Conservation (phyloP, 2,329 filamentous ascomycete genomes). For the Cercospora sesami region DNA sequence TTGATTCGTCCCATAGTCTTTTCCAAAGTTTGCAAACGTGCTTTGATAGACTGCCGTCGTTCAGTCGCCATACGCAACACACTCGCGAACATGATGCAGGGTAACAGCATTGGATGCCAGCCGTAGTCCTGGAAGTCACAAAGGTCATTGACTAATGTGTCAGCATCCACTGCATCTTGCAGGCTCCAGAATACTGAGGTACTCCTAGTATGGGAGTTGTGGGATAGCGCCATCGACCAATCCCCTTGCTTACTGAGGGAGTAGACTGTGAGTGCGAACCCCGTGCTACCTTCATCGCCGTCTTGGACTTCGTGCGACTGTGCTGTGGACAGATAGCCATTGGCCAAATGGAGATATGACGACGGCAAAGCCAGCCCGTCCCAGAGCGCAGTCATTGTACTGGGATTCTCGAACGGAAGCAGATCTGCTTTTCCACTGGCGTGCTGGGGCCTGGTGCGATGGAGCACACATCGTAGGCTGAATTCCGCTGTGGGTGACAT, state of each 20-base stretch:
- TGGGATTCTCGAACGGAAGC: constrained; percentile 19
- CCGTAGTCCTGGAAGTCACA: constrained; percentile 12
- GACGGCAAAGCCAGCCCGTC: constrained; percentile 19
- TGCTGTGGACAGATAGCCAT: not conserved
- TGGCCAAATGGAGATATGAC: constrained; percentile 19
- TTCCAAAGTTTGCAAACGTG: constrained; percentile 19
- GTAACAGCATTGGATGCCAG: constrained; percentile 27
- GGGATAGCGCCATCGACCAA: constrained; percentile 26
- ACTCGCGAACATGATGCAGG: constrained; percentile 26
- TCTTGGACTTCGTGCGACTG: not conserved
- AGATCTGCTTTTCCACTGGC: constrained; percentile 20
- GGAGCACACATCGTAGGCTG: not conserved
- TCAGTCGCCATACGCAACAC: constrained; percentile 17
- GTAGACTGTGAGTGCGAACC: constrained; percentile 22
- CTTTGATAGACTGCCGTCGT: constrained; percentile 21
- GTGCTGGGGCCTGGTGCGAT: constrained; percentile 15
- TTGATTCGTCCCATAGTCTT: constrained; percentile 11
- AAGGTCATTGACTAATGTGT: constrained; percentile 14
- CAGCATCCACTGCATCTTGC: not conserved
- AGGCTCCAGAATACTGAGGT: not conserved
- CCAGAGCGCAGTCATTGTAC: constrained; percentile 10
- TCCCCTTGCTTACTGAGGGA: constrained; percentile 26
- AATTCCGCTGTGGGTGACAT: not conserved
- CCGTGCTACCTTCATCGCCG: not conserved
- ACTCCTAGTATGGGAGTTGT: constrained; percentile 7